phyloP scores from a whole-genome alignment of 2,329 filamentous ascomycete genomes.

The Bisporella sp. region DNA sequence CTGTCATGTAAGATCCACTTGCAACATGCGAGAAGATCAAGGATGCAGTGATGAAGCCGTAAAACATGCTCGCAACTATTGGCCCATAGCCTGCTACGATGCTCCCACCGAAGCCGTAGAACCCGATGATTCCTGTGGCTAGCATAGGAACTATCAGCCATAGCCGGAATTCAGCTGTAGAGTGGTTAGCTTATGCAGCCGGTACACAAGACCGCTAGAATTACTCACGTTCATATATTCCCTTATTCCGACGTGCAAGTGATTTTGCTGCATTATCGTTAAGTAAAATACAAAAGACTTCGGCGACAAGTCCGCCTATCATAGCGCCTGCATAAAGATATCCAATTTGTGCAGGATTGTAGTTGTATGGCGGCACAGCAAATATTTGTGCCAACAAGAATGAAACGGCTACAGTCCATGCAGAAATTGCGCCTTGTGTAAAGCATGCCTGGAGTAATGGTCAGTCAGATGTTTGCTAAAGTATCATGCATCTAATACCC shows the following conservation, averaged over 20 bases:
- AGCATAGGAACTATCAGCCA: constrained; percentile 22
- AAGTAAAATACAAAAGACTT: background rate
- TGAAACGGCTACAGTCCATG: background rate
- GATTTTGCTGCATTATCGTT: background rate
- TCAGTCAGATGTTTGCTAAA: too few relatives aligned
- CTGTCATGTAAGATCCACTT: constrained; percentile 9
- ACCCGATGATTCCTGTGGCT: constrained; percentile 25
- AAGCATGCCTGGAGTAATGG: too few relatives aligned
- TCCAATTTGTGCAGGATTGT: constrained; percentile 32
- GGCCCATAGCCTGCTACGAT: background rate
- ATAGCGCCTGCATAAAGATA: constrained; percentile 34
- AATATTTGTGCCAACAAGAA: constrained; percentile 37
- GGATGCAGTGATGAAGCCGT: background rate
- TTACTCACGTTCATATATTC: background rate
- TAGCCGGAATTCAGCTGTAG: background rate
- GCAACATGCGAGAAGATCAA: background rate
- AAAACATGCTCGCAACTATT: background rate
- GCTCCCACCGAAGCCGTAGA: constrained; percentile 6
- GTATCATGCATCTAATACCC: too few relatives aligned
- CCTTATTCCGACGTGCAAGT: background rate
- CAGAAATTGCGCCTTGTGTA: too few relatives aligned
- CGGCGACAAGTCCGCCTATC: constrained; percentile 28
- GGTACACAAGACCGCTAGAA: too few relatives aligned
- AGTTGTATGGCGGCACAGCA: constrained; percentile 38
- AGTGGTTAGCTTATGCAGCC: too few relatives aligned